A percentile compares a stretch with the other conserved stretches of the same genome.
phyloP scores from a whole-genome alignment of 257 asterid genomes.

The Leptodermis oblonga region DNA sequence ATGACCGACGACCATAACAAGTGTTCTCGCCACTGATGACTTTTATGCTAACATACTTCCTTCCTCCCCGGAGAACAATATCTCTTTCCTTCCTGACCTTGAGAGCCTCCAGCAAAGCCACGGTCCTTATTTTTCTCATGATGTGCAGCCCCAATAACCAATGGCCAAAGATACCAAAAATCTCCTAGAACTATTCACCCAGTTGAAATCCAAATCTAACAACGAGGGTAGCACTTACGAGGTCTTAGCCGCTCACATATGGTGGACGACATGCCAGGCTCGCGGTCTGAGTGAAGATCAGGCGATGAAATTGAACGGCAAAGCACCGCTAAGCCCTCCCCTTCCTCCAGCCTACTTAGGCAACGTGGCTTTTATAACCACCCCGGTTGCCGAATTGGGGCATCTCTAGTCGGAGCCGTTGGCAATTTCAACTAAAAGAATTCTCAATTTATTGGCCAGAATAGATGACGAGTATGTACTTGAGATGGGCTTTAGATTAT shows the following conservation, averaged over 20 bases:
- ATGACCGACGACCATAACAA: no score
- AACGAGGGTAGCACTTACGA: constrained; percentile 53
- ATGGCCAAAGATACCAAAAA: constrained; percentile 21
- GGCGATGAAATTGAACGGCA: constrained; percentile 55
- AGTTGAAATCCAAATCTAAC: constrained; percentile 24
- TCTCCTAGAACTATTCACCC: constrained; percentile 22
- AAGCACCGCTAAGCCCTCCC: constrained; percentile 50
- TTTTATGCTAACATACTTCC: no score
- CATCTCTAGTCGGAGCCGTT: constrained; percentile 39
- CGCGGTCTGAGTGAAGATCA: constrained; percentile 54
- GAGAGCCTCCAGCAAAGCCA: no score
- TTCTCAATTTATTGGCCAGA: constrained; percentile 44
- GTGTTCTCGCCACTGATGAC: no score
- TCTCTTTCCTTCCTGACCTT: no score
- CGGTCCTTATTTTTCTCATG: no score
- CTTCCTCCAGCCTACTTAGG: constrained; percentile 65
- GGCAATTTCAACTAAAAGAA: constrained; percentile 33
- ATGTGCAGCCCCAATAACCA: no score
- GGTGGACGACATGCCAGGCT: constrained; percentile 71
- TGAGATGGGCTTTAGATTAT: constrained; percentile 50
- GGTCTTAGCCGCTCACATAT: constrained; percentile 67
- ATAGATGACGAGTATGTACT: constrained; percentile 49
- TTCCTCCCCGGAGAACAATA: no score
- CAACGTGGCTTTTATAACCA: constrained; percentile 58
- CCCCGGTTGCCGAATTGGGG: constrained; percentile 41